Conservation (phyloP, 768 basidiomycete species). For the Suillus occidentalis region DNA sequence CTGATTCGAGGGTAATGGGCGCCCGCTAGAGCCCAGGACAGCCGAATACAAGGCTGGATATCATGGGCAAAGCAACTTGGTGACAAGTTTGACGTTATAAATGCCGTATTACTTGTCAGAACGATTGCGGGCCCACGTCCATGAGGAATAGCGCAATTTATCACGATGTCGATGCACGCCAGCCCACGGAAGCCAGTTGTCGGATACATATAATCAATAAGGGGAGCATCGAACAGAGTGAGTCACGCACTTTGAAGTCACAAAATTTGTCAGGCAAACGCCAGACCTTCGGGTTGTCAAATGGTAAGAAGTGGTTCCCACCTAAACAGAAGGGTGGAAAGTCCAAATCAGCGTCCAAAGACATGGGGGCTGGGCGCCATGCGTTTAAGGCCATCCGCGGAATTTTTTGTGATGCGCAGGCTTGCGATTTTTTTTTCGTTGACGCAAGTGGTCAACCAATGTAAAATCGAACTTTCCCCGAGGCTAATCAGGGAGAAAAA, state of each 20-base stretch:
- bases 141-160: background rate
- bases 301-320: background rate
- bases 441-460: background rate
- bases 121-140: background rate
- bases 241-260: background rate
- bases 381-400: background rate
- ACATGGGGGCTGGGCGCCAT: background rate
- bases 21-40: background rate
- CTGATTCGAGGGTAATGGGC: background rate
- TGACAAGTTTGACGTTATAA: background rate
- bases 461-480: background rate
- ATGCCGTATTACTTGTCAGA: background rate
- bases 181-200: background rate
- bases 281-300: background rate
- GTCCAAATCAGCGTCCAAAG: background rate
- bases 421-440: background rate
- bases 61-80: background rate
- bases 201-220: background rate
- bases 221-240: background rate
- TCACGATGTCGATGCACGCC: background rate
- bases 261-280: background rate
- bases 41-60: background rate
- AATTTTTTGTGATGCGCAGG: background rate
- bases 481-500: background rate
- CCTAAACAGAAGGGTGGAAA: background rate